Base-by-base conservation (phyloP, 176 grass and related monocot genomes). In the Metroxylon sagu region DNA sequence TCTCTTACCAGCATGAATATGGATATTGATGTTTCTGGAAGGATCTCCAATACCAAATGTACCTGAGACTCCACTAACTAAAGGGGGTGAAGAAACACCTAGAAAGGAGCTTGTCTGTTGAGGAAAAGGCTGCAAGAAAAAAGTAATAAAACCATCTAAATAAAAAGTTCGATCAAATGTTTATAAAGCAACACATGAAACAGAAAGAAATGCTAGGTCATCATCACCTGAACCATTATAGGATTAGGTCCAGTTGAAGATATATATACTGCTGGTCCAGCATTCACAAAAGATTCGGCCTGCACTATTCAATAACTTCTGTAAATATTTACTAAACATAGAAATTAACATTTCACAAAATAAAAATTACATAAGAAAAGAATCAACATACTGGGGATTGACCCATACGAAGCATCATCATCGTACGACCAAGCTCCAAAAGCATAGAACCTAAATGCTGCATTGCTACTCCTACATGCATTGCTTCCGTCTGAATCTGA, bases 181-280 rank as follows among this genome's bases (percentile, higher is more conserved):
- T 43, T 43, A 10, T 43, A 14, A 14, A 43, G 35, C 8, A 43
- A 43, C 8, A 43, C 35, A 12, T 43, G 35, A 43, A 43, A 43
- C 35, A 43, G 35, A 43, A 14, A 43, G 35, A 43, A 43, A 50
- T 60, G 14, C 43, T 27, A 71, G 23, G 50, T 49, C 49, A 53
- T 49, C 49, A 15, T 85, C 50, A 97, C 93, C 93, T 97, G 93
- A 85, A 97, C 93, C 93, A 97, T 97, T 53, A 97, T 91, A 49
- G 87, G 93, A 73, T 91, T 97, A 78, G 93, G 93, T 54, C 93
- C 93, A 21, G 68, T 70, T 48, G 81, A 73, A 71, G 85, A 84
- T 72, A 97, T 77, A 71, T 97, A 97, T 80, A 88, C 83, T 72
- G 93, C 76, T 61, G 86, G 67, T 25, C 87, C 93, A 65, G 87